phyloP scores from a whole-genome alignment of 2,329 filamentous ascomycete genomes.

The Colletotrichum sp. region DNA sequence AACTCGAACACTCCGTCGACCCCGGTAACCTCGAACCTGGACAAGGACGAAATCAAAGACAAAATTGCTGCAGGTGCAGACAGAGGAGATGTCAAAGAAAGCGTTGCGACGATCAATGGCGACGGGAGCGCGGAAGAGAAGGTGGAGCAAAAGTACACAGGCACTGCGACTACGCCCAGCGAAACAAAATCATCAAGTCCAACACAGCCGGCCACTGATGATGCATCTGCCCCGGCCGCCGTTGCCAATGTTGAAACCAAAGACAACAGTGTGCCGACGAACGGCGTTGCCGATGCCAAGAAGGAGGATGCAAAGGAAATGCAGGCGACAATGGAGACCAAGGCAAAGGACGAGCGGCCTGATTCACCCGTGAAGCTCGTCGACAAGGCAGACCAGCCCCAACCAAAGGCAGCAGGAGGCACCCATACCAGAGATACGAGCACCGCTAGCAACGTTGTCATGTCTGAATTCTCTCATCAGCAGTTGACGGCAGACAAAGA shows the following conservation, averaged over 20 bases:
- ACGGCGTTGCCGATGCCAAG: neutral
- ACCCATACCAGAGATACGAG: slow-evolving; percentile 35
- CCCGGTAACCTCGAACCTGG: slow-evolving; percentile 4
- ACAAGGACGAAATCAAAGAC: neutral
- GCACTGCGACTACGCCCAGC: neutral
- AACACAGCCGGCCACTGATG: neutral
- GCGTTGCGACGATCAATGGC: neutral
- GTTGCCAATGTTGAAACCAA: neutral
- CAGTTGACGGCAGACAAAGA: slow-evolving; percentile 66
- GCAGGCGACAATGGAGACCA: neutral
- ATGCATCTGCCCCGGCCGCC: neutral
- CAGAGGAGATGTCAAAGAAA: neutral
- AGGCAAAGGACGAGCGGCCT: neutral
- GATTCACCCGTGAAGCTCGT: slow-evolving; percentile 2
- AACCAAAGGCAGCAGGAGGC: slow-evolving; percentile 4
- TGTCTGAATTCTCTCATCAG: slow-evolving; percentile 93
- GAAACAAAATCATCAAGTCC: neutral
- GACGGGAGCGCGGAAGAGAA: neutral
- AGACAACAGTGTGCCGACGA: neutral
- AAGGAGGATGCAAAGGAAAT: neutral
- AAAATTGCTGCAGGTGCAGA: neutral
- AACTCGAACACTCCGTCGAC: slow-evolving; percentile 12
- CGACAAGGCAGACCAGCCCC: slow-evolving; percentile 17
- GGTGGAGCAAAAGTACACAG: neutral
- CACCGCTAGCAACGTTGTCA: slow-evolving; percentile 39